These are phyloP conservation scores for Artemisia tridentata DNA, from an alignment of 129 eudicot species.

Conservation along the genomic window DNA sequence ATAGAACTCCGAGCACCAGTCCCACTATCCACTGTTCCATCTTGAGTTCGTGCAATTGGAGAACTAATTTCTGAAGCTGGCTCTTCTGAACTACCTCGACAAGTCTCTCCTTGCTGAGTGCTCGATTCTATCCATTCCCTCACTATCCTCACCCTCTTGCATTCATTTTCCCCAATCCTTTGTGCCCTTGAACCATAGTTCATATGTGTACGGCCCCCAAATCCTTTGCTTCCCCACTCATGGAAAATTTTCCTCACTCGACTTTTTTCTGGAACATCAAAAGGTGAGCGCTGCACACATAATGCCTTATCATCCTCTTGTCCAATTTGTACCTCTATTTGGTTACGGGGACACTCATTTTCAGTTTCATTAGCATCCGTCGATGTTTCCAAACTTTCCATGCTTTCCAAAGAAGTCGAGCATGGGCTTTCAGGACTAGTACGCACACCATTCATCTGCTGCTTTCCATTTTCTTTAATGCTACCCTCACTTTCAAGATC, in stretches of 20 bases:
- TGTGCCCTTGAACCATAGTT: constrained; percentile 42
- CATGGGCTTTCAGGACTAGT: constrained; percentile 22
- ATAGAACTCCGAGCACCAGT: constrained; percentile 42
- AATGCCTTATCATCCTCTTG: neutral
- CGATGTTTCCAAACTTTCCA: constrained; percentile 19
- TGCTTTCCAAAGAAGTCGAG: constrained; percentile 24
- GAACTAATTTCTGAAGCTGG: constrained; percentile 38
- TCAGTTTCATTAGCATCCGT: constrained; percentile 17
- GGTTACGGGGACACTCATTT: constrained; percentile 19
- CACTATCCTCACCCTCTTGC: constrained; percentile 64
- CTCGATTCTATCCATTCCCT: constrained; percentile 65
- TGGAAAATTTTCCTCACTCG: constrained; percentile 22
- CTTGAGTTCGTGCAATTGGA: constrained; percentile 47
- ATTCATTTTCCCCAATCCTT: constrained; percentile 47
- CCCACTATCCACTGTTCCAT: constrained; percentile 36
- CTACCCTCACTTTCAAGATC: constrained; percentile 68
- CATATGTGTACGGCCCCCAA: constrained; percentile 20
- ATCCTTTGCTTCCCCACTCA: constrained; percentile 37
- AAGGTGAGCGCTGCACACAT: constrained; percentile 5
- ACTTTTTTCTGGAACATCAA: constrained; percentile 24
- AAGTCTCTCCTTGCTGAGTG: constrained; percentile 43
- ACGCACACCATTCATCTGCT: constrained; percentile 26
- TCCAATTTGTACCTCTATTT: constrained; percentile 1
- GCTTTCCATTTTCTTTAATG: constrained; percentile 15
- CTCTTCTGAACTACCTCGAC: constrained; percentile 40